Percentiles rank a stretch among this genome's conserved stretches.
Conservation (phyloP, 441 rosid genomes). For the Aleurites moluccanus region DNA sequence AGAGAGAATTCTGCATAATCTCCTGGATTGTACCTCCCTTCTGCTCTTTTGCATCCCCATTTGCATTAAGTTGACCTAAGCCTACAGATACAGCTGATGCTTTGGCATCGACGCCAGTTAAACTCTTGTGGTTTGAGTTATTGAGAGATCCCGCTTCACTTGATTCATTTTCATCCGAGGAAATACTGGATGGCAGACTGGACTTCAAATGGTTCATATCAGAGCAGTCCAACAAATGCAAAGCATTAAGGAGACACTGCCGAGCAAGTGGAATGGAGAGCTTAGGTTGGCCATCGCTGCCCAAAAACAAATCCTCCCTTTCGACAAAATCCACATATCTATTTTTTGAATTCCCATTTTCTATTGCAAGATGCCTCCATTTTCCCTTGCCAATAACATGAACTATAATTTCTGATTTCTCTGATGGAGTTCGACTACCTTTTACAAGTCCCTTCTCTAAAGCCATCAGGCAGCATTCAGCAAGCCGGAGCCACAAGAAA, state of each 20-base stretch:
- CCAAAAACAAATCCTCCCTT: constrained; percentile 34
- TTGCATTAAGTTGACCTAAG: constrained; percentile 48
- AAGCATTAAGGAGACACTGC: constrained; percentile 70
- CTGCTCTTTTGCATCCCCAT: constrained; percentile 70
- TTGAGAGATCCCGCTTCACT: constrained; percentile 40
- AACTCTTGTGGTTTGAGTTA: constrained; percentile 39
- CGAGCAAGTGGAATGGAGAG: constrained; percentile 83
- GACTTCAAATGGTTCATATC: constrained; percentile 35
- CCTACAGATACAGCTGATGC: constrained; percentile 30
- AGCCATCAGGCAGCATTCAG: constrained; percentile 95
- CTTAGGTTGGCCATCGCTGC: constrained; percentile 52
- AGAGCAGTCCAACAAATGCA: constrained; percentile 55
- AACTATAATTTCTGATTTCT: constrained; percentile 54
- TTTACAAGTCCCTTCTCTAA: constrained; percentile 68
- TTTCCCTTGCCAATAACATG: constrained; percentile 86
- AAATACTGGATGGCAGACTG: constrained; percentile 37
- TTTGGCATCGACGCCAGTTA: constrained; percentile 45
- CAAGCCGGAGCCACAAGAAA: constrained; percentile 88
- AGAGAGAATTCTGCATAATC: constrained; percentile 59
- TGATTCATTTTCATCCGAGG: constrained; percentile 46
- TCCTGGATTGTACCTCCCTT: constrained; percentile 72
- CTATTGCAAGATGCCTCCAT: constrained; percentile 78
- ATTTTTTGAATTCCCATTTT: constrained; percentile 46
- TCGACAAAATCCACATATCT: constrained; percentile 40
- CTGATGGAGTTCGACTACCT: constrained; percentile 31